Evolutionary conservation across 2,329 filamentous ascomycete genomes (phyloP).

Genomic region (Teratosphaeria zuluensis): DNA sequence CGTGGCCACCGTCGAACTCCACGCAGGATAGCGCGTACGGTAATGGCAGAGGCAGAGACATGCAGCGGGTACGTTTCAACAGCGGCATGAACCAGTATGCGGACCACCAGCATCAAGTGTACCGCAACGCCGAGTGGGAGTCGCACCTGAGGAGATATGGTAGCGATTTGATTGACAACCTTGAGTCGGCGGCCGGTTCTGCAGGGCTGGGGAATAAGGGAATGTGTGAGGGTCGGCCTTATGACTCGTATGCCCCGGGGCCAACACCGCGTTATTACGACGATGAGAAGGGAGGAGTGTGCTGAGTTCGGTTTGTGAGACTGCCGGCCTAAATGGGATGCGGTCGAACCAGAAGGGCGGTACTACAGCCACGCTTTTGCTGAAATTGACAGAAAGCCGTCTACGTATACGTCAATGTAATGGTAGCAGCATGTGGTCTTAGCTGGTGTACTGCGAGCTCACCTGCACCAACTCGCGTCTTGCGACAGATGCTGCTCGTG

Average conservation of each 20-base stretch:
- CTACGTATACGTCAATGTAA: not conserved
- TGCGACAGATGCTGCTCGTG: not conserved
- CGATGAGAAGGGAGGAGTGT: not conserved
- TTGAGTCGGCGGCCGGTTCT: not conserved
- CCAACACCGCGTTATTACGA: not conserved
- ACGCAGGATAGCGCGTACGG: not conserved
- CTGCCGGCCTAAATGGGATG: not conserved
- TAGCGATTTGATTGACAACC: not conserved
- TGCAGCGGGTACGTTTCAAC: not conserved
- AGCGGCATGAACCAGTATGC: not conserved
- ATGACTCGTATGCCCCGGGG: not conserved
- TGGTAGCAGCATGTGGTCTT: not conserved
- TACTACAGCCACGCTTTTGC: not conserved
- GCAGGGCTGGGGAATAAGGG: not conserved
- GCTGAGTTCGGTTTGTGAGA: not conserved
- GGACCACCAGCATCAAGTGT: not conserved
- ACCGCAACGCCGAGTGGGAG: not conserved
- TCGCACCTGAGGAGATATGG: not conserved
- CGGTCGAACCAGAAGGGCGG: not conserved
- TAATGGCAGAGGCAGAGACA: not conserved
- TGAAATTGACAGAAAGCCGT: not conserved
- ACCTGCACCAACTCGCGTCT: not conserved
- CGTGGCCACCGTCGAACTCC: not conserved
- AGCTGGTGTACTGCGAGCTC: not conserved
- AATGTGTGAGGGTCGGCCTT: not conserved